These are phyloP conservation scores for Basipetospora chlamydospora DNA, from an alignment of 2,329 filamentous ascomycete genomes.

Conservation along the genomic window DNA sequence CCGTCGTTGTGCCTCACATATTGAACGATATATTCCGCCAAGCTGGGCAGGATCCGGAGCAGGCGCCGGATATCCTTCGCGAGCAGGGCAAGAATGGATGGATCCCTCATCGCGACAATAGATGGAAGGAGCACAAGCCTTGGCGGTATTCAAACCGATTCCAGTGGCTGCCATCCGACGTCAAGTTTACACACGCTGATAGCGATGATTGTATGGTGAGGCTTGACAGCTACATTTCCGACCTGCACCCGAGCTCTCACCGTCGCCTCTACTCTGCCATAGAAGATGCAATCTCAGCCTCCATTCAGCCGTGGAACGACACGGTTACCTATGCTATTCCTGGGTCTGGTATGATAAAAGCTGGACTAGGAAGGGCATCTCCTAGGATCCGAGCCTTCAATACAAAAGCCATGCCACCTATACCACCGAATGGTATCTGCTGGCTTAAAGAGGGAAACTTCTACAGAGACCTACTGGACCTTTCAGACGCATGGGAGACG, in stretches of 20 bases:
- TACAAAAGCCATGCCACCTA: background rate
- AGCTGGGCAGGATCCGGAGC: background rate
- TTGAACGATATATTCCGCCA: constrained; percentile 1
- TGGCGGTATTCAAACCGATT: constrained; percentile 14
- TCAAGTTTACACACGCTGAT: background rate
- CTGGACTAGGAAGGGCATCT: constrained; percentile 2
- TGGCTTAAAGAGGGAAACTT: constrained; percentile 2
- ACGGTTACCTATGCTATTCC: constrained; percentile 1
- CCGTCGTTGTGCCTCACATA: background rate
- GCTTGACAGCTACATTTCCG: constrained; percentile 9
- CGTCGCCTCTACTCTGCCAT: constrained; percentile 8
- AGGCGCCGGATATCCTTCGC: background rate
- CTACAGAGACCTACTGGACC: background rate
- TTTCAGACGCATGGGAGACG: constrained; percentile 2
- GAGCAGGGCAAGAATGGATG: too few relatives aligned
- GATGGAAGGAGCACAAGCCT: background rate
- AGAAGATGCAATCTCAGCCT: constrained; percentile 7
- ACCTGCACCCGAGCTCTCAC: constrained; percentile 8
- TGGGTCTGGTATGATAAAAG: background rate
- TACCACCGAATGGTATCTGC: constrained; percentile 1
- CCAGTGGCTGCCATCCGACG: constrained; percentile 32
- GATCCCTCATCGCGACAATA: too few relatives aligned
- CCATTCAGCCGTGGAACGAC: constrained; percentile 6
- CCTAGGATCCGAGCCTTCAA: constrained; percentile 1
- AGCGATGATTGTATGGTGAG: constrained; percentile 5